phyloP scores from a whole-genome alignment of 1,139 yeast species.

The Hansenula anomala region DNA sequence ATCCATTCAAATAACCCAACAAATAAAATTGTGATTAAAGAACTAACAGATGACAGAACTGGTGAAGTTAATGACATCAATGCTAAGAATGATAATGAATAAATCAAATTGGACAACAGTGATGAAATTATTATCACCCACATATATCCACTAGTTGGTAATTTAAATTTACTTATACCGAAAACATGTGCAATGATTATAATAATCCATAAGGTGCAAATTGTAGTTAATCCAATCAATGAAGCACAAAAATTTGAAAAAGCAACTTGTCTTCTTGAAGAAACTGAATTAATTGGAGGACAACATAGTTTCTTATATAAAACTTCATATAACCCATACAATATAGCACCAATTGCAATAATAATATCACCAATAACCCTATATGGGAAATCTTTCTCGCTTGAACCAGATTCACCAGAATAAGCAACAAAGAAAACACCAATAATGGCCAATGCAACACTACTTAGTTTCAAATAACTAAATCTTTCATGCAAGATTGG shows the following conservation, averaged over 20 bases:
- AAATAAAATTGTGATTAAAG: slow-evolving; percentile 70
- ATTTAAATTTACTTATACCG: slow-evolving; percentile 55
- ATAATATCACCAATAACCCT: slow-evolving; percentile 67
- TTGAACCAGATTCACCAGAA: slow-evolving; percentile 38
- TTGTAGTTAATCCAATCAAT: slow-evolving; percentile 56
- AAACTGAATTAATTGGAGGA: slow-evolving; percentile 55
- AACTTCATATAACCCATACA: slow-evolving; percentile 85
- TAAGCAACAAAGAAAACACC: slow-evolving; percentile 84
- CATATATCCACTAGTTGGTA: slow-evolving; percentile 40
- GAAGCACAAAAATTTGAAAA: slow-evolving; percentile 55
- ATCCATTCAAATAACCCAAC: slow-evolving; percentile 79
- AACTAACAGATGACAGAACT: slow-evolving; percentile 78
- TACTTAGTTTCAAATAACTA: slow-evolving; percentile 56
- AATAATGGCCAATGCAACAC: slow-evolving; percentile 65
- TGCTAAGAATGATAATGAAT: slow-evolving; percentile 70
- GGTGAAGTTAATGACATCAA: slow-evolving; percentile 85
- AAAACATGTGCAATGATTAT: slow-evolving; percentile 47
- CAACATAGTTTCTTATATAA: slow-evolving; percentile 72
- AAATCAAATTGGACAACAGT: slow-evolving; percentile 57
- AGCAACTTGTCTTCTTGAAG: slow-evolving; percentile 52
- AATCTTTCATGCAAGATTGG: slow-evolving; percentile 65
- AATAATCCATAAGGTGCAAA: slow-evolving; percentile 42
- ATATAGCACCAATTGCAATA: slow-evolving; percentile 72
- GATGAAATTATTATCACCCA: slow-evolving; percentile 47
- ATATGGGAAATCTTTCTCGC: slow-evolving; percentile 43